phyloP scores from a whole-genome alignment of 345 rosid genomes.

The Populus nigra region DNA sequence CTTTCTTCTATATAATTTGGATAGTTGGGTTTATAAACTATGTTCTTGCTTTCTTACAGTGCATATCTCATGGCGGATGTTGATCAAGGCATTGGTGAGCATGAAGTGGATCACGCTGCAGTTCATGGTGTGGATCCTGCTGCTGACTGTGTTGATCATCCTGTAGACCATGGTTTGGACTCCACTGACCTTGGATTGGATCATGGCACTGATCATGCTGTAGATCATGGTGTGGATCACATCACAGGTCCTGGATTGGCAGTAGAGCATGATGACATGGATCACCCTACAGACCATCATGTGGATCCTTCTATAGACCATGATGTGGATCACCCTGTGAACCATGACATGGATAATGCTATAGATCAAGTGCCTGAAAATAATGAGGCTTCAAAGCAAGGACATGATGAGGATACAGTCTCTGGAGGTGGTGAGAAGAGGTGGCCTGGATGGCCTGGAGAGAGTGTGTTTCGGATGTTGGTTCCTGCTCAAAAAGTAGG shows the following conservation, averaged over 20 bases:
- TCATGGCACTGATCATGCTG: not conserved
- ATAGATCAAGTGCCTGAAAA: constrained; percentile 14
- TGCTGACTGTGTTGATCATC: constrained; percentile 13
- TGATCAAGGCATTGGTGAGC: constrained; percentile 22
- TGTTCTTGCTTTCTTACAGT: constrained; percentile 3
- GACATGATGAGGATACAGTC: constrained; percentile 10
- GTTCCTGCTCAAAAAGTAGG: constrained; percentile 99
- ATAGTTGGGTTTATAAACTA: not conserved
- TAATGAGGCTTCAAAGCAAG: constrained; percentile 19
- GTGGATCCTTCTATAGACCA: constrained; percentile 6
- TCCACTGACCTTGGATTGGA: constrained; percentile 9
- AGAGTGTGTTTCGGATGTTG: constrained; percentile 93
- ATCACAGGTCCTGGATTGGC: constrained; percentile 7
- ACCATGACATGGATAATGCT: constrained; percentile 6
- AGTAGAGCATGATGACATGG: constrained; percentile 2
- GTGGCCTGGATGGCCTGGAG: constrained; percentile 99
- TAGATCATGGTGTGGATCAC: constrained; percentile 7
- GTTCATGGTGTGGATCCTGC: constrained; percentile 12
- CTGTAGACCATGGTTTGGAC: not conserved
- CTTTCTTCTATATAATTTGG: not conserved
- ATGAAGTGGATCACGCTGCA: constrained; percentile 6
- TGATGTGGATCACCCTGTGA: not conserved
- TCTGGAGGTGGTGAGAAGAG: constrained; percentile 61
- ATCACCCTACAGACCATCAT: not conserved
- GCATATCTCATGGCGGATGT: constrained; percentile 20